These are phyloP conservation scores for Emergomyces orientalis DNA, from an alignment of 2,329 filamentous ascomycete genomes.

Conservation along the genomic window DNA sequence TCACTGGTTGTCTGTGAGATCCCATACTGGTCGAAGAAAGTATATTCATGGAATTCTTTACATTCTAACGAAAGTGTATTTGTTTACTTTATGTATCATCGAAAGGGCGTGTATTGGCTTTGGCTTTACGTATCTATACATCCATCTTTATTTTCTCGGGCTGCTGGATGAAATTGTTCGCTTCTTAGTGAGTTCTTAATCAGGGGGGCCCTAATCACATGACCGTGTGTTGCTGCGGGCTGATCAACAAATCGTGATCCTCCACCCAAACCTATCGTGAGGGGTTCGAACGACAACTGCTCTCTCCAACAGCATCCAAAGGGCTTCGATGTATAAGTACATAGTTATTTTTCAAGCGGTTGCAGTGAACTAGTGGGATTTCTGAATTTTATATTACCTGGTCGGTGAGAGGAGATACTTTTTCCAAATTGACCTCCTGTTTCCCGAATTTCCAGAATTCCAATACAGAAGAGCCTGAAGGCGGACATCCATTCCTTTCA, in stretches of 20 bases:
- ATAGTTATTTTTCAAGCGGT: neutral
- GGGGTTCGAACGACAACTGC: neutral
- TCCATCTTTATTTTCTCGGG: neutral
- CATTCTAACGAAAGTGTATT: neutral
- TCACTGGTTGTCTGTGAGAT: neutral
- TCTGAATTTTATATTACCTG: neutral
- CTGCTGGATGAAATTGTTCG: neutral
- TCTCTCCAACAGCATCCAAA: neutral
- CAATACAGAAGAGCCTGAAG: neutral
- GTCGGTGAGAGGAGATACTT: neutral
- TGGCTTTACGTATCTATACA: neutral
- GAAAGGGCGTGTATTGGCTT: neutral
- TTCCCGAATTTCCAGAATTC: neutral
- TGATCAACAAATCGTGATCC: neutral
- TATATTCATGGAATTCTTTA: neutral
- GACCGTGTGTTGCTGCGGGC: neutral
- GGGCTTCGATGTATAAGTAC: neutral
- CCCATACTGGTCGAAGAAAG: neutral
- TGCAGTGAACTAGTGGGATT: neutral
- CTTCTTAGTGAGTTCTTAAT: neutral
- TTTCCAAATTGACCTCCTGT: neutral
- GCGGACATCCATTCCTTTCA: neutral
- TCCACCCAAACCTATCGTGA: neutral
- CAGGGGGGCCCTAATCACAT: constrained; percentile 2
- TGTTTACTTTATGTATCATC: neutral